These are phyloP conservation scores for Protostelium mycophagum DNA, from an alignment of 78 protist species.

Conservation along the genomic window DNA sequence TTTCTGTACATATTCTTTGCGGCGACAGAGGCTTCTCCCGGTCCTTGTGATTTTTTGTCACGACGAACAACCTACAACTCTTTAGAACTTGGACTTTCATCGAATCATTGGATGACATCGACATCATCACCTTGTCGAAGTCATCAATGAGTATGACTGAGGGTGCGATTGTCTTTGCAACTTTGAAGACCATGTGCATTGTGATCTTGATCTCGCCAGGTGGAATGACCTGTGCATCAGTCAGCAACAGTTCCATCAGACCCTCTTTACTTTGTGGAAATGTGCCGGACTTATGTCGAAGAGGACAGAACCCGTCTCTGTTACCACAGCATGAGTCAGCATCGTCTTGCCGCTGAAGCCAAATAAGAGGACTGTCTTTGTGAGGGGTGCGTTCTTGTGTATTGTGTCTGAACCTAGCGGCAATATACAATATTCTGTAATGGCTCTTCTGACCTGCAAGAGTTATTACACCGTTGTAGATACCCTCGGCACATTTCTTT, in stretches of 20 bases:
- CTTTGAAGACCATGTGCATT: neutral
- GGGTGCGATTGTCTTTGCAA: neutral
- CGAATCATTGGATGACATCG: no score
- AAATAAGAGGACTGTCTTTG: neutral
- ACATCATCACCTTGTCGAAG: neutral
- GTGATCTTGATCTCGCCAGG: neutral
- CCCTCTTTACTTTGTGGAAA: neutral
- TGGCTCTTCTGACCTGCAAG: neutral
- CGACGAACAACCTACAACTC: neutral
- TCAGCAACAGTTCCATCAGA: neutral
- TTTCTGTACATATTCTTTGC: neutral
- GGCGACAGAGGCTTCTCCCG: neutral
- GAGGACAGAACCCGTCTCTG: neutral
- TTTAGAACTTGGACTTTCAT: neutral
- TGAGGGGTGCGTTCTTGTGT: neutral
- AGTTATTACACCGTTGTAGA: neutral
- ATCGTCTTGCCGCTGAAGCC: neutral
- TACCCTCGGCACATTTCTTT: neutral
- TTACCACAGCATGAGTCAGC: neutral
- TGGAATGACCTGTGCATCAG: neutral
- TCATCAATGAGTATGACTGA: neutral
- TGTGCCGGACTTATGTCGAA: neutral
- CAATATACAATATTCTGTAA: neutral
- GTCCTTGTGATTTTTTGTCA: neutral
- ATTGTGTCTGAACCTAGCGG: neutral